Conservation (phyloP, 2,329 filamentous ascomycete genomes). For the Mollisia scopiformis region DNA sequence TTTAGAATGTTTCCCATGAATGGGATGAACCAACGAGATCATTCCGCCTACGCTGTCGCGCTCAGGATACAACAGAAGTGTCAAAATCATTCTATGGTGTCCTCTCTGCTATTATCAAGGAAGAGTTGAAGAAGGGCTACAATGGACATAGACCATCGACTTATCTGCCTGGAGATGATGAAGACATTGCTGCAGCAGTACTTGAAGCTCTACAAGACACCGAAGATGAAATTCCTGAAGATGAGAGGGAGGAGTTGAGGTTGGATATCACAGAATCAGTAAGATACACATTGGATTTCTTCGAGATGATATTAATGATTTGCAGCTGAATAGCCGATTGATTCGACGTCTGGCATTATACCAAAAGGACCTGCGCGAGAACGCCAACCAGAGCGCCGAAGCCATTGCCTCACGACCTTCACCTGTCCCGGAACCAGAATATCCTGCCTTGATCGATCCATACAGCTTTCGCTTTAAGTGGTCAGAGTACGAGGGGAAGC, state of each 20-base stretch:
- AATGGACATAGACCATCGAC: neutral
- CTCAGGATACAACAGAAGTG: neutral
- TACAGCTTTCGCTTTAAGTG: neutral
- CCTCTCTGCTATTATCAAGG: neutral
- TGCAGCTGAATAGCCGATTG: conserved; percentile 21
- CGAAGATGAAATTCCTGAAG: neutral
- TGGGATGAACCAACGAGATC: conserved; percentile 2
- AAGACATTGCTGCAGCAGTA: neutral
- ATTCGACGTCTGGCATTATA: conserved; percentile 24
- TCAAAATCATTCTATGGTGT: neutral
- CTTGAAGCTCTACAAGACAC: neutral
- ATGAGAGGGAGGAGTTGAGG: neutral
- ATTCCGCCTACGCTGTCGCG: conserved; percentile 6
- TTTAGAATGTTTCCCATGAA: neutral
- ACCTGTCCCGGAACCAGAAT: conserved; percentile 10
- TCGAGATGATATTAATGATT: neutral
- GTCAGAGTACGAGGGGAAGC: neutral
- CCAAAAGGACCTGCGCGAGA: neutral
- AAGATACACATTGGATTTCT: neutral
- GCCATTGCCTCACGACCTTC: neutral
- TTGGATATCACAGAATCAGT: conserved; percentile 2
- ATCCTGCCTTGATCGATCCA: neutral
- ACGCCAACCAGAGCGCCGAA: neutral
- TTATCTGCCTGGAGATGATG: conserved; percentile 4
- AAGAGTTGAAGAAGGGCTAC: neutral